Percentiles rank a stretch among this genome's conserved stretches.
Conservation (phyloP, 176 grass and related monocot species). For the barley (Hordeum vulgare) region MorexV3_pseudomolecules_assembly NC_058523.1:545516107-545516606, state of each 20-base stretch:
- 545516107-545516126: not conserved
- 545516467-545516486: no score
- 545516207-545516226: no score
- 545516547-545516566: slow-evolving; percentile 33
- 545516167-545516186: not conserved
- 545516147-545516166: not conserved
- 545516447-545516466: no score
- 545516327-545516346: not conserved
- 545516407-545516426: no score
- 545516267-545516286: not conserved
- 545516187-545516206: not conserved
- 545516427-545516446: no score
- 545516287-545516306: not conserved
- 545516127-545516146: not conserved
- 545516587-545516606: slow-evolving; percentile 23
- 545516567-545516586: slow-evolving; percentile 13
- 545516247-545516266: no score
- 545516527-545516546: not conserved
- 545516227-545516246: no score
- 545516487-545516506: no score
- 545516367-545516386: no score
- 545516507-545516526: not conserved
- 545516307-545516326: not conserved
- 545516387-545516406: no score
- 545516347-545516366: not conserved